These are phyloP conservation scores for Penicillium expansum DNA, from an alignment of 2,329 filamentous ascomycete genomes.

Conservation along the genomic window DNA sequence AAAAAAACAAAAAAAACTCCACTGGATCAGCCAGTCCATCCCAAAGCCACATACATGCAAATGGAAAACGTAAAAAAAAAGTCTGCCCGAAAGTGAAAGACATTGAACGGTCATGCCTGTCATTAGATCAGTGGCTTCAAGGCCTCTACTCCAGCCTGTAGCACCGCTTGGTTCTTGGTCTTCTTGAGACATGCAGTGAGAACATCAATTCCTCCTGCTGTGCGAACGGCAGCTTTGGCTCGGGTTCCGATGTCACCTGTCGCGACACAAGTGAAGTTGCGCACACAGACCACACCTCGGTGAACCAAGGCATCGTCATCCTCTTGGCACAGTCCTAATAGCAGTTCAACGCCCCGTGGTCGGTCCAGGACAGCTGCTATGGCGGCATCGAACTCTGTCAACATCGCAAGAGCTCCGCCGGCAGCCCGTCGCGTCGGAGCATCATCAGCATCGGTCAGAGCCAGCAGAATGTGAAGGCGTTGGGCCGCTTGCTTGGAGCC, in stretches of 20 bases:
- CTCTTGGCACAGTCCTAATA: slow-evolving; percentile 78
- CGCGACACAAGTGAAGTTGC: slow-evolving; percentile 65
- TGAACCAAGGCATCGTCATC: slow-evolving; percentile 54
- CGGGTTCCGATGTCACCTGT: slow-evolving; percentile 64
- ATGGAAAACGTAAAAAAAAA: slow-evolving; percentile 10
- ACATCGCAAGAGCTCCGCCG: slow-evolving; percentile 79
- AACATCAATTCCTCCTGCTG: slow-evolving; percentile 62
- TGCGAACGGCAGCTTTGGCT: slow-evolving; percentile 60
- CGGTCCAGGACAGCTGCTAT: slow-evolving; percentile 68
- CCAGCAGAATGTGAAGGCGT: slow-evolving; percentile 78
- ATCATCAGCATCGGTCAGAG: slow-evolving; percentile 83
- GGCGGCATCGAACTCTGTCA: slow-evolving; percentile 75
- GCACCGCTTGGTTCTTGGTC: slow-evolving; percentile 65
- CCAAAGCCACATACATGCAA: slow-evolving; percentile 12
- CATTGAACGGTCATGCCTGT: background rate
- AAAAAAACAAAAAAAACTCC: slow-evolving; percentile 9
- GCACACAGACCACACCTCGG: slow-evolving; percentile 71
- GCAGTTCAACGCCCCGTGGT: slow-evolving; percentile 68
- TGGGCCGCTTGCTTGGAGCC: slow-evolving; percentile 65
- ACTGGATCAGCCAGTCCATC: background rate
- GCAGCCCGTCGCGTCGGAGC: slow-evolving; percentile 75
- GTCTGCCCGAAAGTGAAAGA: slow-evolving; percentile 3
- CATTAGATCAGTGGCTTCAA: slow-evolving; percentile 63
- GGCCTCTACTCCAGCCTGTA: slow-evolving; percentile 69
- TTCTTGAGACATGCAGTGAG: slow-evolving; percentile 69